Base-by-base conservation (phyloP, 345 rosid species). In the Bruguiera sexangula region DNA sequence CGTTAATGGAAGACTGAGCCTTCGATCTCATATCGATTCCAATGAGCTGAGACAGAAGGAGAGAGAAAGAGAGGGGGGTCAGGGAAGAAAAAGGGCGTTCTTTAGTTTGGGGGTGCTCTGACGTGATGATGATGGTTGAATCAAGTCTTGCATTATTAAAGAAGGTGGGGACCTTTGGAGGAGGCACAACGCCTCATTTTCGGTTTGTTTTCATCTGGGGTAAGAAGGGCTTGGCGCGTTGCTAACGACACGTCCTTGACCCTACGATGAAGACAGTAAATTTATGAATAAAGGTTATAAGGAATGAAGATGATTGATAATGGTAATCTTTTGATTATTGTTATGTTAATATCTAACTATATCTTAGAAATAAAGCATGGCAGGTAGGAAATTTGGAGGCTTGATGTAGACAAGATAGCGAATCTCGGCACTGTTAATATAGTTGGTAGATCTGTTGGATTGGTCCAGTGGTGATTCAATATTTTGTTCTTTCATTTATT, bases 1-100 rank as follows among this genome's bases (percentile, higher is more conserved):
- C 34, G 82, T 76, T 81, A 22, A 76, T 20, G 39, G 82, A 48
- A 52, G 72, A 74, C 13, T 63, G 83, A 52, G 79, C 29, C 51
- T 81, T 83, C 65, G 82, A 63, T 48, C 79, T 78, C 82, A 76
- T 78, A 18, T 20, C 56, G 24, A 16, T 34, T 53, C 19, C 46
- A 30, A 34, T 6, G 37, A 0, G 5, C 0, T 4, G 24, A 36
- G 11, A 22, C 55, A 54, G 63, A 43, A 2, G 3, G 59, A 34
- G n/a, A 50, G 29, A 7, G 37, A 26, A 50, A 24, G 6, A 10
- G 24, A 2, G 26, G 11, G 22, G 37, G 5, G 4, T 32, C 51
- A 29, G 10, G 48, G 4, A 3, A 43, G 50, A 13, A 43, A 13
- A 9, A 7, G 30, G 1, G 60, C 2, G 9, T 56, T 0, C 3